Evolutionary conservation across 768 basidiomycete genomes (phyloP).

Genomic region (Psilocybe azurescens): DNA sequence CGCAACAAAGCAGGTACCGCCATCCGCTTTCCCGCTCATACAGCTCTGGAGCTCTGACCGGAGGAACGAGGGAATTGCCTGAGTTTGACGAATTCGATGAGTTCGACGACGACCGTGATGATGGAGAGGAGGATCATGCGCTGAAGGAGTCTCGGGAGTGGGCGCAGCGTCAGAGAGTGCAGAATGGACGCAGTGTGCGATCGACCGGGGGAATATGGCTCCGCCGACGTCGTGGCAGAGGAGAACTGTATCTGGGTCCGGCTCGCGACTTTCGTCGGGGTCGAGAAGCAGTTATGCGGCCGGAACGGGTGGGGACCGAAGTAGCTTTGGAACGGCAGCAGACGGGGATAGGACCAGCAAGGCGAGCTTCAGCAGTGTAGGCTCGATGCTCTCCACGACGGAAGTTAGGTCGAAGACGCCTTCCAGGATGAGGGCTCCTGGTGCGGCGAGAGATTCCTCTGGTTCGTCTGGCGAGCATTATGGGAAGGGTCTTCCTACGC

Average conservation of each 20-base stretch:
- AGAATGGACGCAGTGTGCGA: constrained; percentile 25
- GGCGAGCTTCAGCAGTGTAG: constrained; percentile 37
- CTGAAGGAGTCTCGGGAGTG: constrained; percentile 26
- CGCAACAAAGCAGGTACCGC: background rate
- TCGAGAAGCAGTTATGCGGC: constrained; percentile 5
- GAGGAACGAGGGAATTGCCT: constrained; percentile 16
- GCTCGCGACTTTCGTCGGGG: background rate
- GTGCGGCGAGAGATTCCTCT: background rate
- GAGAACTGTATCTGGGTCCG: background rate
- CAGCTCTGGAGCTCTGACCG: constrained; percentile 34
- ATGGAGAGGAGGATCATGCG: constrained; percentile 14
- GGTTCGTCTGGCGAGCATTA: constrained; percentile 15
- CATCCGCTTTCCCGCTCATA: constrained; percentile 41
- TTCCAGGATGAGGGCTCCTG: background rate
- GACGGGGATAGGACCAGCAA: constrained; percentile 7
- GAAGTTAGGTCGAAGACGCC: background rate
- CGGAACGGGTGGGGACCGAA: background rate
- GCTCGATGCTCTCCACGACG: constrained; percentile 20
- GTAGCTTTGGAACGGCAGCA: constrained; percentile 2
- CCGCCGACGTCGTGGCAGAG: constrained; percentile 21
- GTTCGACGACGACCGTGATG: constrained; percentile 19
- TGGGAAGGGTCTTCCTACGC: background rate
- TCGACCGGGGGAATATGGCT: background rate
- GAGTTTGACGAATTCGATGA: constrained; percentile 19
- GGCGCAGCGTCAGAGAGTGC: constrained; percentile 22